phyloP scores from a whole-genome alignment of 257 asterid species.

The Solanum chmielewskii region DNA sequence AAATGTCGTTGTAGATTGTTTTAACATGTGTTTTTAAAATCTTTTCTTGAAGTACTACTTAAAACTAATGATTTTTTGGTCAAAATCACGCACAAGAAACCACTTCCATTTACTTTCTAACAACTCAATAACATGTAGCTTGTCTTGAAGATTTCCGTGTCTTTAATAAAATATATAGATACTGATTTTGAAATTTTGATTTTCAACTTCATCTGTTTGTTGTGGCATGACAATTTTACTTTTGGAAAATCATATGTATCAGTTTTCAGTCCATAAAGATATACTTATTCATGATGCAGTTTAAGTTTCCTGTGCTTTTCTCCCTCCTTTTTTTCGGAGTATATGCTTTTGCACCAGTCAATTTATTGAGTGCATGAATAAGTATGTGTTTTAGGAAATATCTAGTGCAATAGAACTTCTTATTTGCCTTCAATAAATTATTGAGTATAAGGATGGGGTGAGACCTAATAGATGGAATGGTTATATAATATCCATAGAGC shows the following conservation, averaged over 20 bases:
- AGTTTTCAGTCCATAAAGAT: background rate
- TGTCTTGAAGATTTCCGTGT: background rate
- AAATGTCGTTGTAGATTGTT: background rate
- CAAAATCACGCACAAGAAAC: background rate
- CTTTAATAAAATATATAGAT: background rate
- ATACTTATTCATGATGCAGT: background rate
- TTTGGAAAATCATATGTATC: background rate
- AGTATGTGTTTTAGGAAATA: background rate
- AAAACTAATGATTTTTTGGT: background rate
- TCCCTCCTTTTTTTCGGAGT: background rate
- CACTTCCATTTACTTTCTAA: background rate
- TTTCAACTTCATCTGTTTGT: background rate
- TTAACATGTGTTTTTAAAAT: background rate
- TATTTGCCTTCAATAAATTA: background rate
- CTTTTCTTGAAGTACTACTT: background rate
- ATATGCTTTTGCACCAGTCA: background rate
- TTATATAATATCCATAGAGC: background rate
- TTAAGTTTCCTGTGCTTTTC: background rate
- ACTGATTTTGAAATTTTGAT: background rate
- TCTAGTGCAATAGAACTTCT: background rate
- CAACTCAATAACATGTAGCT: background rate
- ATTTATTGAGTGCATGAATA: background rate
- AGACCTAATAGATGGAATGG: background rate
- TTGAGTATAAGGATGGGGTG: background rate
- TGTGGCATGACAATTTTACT: background rate